Base-by-base conservation (phyloP, 768 basidiomycete genomes). In the Grammothele lineata region DNA sequence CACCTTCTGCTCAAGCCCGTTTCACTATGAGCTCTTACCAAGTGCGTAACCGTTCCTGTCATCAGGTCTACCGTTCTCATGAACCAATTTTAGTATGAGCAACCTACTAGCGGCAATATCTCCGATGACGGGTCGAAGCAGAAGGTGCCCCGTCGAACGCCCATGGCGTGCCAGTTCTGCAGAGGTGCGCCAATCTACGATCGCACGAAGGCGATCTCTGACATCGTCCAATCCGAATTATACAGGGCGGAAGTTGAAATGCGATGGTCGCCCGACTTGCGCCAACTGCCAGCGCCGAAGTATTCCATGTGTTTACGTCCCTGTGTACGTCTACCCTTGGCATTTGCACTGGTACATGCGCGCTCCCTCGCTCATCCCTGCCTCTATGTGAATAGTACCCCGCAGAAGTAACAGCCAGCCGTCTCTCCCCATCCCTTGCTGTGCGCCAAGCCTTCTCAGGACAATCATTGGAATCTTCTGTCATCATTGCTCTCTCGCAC, bases 121-220 rank as follows among this genome's bases (percentile, higher is more conserved):
- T 53, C 51, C 27, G 51, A 53, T 24, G 43, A 47, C 15, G 51
- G 46, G 18, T 15, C 32, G 17, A 48, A 48, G 51, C 46, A 32
- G 33, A 47, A 48, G 46, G 46, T 48, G 38, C 70, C 73, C 9
- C 63, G 72, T 48, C 54, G 83, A 48, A 83, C 77, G 0, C 74
- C 79, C 0, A 85, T 87, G 81, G 85, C 85, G 8, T 87, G 85
- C 56, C 74, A 76, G 53, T 87, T 87, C 57, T 87, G 85, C 64
- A 70, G 85, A 66, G 80, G 85, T 81, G 42, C 26, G 45, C 40
- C 35, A 7, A 8, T n/a, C 6, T 17, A 17, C n/a, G 6, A 8
- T 6, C 8, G 12, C 15, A 8, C 12, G 35, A 36, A 8, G 6
- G 12, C 18, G 12, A 15, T 32, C 15, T 17, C 22, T 37, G n/a